A percentile compares a stretch with the other conserved stretches of the same genome.
phyloP scores from a whole-genome alignment of 345 rosid species.

The Heritiera littoralis region DNA sequence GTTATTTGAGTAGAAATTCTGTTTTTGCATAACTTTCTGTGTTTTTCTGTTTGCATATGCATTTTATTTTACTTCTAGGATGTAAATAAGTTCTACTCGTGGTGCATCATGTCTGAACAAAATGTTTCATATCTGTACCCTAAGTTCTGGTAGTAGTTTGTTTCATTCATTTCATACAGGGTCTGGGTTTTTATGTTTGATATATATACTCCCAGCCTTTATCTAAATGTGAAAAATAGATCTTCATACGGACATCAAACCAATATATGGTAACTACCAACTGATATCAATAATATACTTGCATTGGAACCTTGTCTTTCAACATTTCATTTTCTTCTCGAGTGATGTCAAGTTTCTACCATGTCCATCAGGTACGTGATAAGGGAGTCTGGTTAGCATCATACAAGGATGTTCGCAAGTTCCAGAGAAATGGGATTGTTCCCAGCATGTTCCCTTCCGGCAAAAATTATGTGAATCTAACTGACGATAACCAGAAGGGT shows the following conservation, averaged over 20 bases:
- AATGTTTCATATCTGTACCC: background rate
- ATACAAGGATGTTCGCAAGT: slow-evolving; percentile 58
- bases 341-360: background rate
- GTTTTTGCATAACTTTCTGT: slow-evolving; percentile 3
- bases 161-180: background rate
- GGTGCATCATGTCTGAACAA: background rate
- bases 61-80: background rate
- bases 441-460: slow-evolving; percentile 93
- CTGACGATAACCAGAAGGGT: slow-evolving; percentile 25
- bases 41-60: slow-evolving; percentile 9
- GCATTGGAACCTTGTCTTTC: background rate
- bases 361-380: slow-evolving; percentile 62
- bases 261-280: background rate
- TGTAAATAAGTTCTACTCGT: background rate
- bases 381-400: slow-evolving; percentile 72
- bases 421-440: slow-evolving; percentile 49
- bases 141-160: background rate
- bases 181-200: background rate
- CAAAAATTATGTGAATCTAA: slow-evolving; percentile 31
- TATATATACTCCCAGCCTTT: background rate
- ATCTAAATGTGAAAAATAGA: background rate
- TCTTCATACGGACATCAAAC: background rate
- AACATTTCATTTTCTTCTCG: slow-evolving; percentile 14
- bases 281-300: background rate
- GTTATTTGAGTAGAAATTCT: background rate